These are phyloP conservation scores for Fagus crenata DNA, from an alignment of 306 rosid species.

Conservation along the genomic window DNA sequence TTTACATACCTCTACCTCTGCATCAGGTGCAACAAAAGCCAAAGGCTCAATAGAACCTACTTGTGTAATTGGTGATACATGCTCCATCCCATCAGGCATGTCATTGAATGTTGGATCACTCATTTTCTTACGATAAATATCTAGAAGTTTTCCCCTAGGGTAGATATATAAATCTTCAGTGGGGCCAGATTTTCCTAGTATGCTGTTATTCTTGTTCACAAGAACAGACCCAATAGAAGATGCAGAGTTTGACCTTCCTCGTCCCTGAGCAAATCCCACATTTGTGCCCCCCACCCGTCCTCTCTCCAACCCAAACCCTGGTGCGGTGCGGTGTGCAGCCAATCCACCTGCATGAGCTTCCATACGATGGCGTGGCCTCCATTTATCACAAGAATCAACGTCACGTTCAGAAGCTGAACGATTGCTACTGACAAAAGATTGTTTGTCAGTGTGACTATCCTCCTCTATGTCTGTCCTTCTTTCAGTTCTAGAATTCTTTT, in stretches of 20 bases:
- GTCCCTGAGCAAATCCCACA: constrained; percentile 59
- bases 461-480: constrained; percentile 60
- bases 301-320: constrained; percentile 72
- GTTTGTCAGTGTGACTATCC: constrained; percentile 50
- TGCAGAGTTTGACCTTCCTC: constrained; percentile 59
- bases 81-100: constrained; percentile 53
- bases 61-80: constrained; percentile 42
- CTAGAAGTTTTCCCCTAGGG: constrained; percentile 76
- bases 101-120: constrained; percentile 37
- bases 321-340: constrained; percentile 70
- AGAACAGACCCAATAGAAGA: constrained; percentile 38
- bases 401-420: constrained; percentile 62
- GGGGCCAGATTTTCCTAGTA: constrained; percentile 48
- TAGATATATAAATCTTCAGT: constrained; percentile 43
- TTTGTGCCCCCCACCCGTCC: constrained; percentile 55
- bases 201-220: constrained; percentile 33
- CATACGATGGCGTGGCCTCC: constrained; percentile 81
- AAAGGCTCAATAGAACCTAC: constrained; percentile 48
- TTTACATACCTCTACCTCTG: constrained; percentile 62
- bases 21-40: constrained; percentile 64
- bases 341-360: constrained; percentile 59
- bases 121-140: constrained; percentile 63
- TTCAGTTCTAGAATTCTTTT: constrained; percentile 61
- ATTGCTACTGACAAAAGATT: constrained; percentile 44
- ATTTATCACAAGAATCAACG: constrained; percentile 67